phyloP scores from a whole-genome alignment of 495 filamentous ascomycete genomes.

The Xylaria flabelliformis region DNA sequence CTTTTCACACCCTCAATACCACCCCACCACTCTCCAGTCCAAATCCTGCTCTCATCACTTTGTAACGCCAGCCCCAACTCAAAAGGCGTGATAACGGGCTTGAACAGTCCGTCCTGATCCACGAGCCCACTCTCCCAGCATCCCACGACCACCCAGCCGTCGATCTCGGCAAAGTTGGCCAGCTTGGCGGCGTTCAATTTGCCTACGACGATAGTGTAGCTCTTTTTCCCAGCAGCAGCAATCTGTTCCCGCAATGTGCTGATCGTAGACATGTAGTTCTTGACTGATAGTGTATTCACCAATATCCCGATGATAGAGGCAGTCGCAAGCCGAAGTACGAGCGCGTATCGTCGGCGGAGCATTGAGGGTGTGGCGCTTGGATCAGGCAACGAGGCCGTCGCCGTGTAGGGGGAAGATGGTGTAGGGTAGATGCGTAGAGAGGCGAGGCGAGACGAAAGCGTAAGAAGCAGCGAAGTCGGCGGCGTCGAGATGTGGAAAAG shows the following conservation, averaged over 20 bases:
- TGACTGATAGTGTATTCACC: slow-evolving; percentile 91
- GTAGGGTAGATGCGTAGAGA: slow-evolving; percentile 80
- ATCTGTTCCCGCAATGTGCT: slow-evolving; percentile 73
- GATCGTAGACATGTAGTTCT: slow-evolving; percentile 85
- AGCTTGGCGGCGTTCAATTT: slow-evolving; percentile 96
- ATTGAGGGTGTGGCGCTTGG: slow-evolving; percentile 50
- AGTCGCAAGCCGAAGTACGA: slow-evolving; percentile 80
- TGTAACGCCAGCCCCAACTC: slow-evolving; percentile 79
- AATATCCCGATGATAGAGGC: slow-evolving; percentile 88
- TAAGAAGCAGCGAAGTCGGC: slow-evolving; percentile 82
- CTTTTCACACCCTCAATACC: slow-evolving; percentile 66
- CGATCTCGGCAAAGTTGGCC: slow-evolving; percentile 94
- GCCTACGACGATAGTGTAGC: slow-evolving; percentile 94
- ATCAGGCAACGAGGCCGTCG: slow-evolving; percentile 51
- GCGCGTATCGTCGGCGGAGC: slow-evolving; percentile 85
- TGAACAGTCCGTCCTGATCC: slow-evolving; percentile 78
- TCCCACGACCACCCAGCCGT: slow-evolving; percentile 95
- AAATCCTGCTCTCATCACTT: slow-evolving; percentile 72
- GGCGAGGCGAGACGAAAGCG: slow-evolving; percentile 80
- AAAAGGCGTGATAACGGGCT: slow-evolving; percentile 88
- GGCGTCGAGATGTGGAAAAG: slow-evolving; percentile 92
- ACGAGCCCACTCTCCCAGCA: slow-evolving; percentile 97
- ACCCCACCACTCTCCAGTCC: slow-evolving; percentile 78
- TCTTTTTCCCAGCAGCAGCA: slow-evolving; percentile 81
- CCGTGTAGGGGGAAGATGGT: slow-evolving; percentile 52